Percentiles rank a stretch among this genome's conserved stretches.
phyloP scores from a whole-genome alignment of 805 yeast species.

The Komagataella pastoris region DNA sequence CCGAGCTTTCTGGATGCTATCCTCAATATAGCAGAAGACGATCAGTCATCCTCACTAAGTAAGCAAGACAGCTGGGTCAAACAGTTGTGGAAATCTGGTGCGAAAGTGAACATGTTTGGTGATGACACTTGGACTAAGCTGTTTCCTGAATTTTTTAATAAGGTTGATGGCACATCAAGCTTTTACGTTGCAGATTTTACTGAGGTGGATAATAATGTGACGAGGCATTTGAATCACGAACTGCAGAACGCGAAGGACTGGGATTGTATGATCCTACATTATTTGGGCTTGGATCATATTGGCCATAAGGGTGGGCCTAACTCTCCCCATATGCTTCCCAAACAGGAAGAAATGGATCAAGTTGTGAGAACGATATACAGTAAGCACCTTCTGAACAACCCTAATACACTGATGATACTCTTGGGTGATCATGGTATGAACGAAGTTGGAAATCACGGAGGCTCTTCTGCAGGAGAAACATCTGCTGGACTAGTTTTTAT shows the following conservation, averaged over 20 bases:
- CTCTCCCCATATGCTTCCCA: constrained; percentile 67
- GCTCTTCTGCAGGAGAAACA: constrained; percentile 86
- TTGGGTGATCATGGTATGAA: constrained; percentile 97
- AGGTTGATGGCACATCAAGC: constrained; percentile 78
- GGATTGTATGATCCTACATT: constrained; percentile 85
- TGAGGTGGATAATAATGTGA: constrained; percentile 87
- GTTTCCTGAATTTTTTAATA: constrained; percentile 58
- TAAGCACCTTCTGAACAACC: constrained; percentile 12
- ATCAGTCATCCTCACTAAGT: constrained; percentile 49
- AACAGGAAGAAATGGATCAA: constrained; percentile 78
- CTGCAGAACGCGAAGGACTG: constrained; percentile 34
- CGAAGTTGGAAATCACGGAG: constrained; percentile 93
- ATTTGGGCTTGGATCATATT: constrained; percentile 90
- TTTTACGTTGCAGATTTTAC: constrained; percentile 92
- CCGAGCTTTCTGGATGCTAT: constrained; percentile 93
- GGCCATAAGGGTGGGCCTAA: constrained; percentile 95
- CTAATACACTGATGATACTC: constrained; percentile 52
- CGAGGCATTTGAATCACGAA: constrained; percentile 65
- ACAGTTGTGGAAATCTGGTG: constrained; percentile 35
- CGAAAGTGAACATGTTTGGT: constrained; percentile 72
- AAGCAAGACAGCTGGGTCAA: constrained; percentile 80
- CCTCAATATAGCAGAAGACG: constrained; percentile 85
- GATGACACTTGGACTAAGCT: constrained; percentile 97
- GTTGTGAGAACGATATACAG: constrained; percentile 41
- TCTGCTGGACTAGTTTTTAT: constrained; percentile 68